Evolutionary conservation across 805 yeast genomes (phyloP), one percentile per base, ranked within the genome.

Genomic region (Ogataea ganodermae): DNA sequence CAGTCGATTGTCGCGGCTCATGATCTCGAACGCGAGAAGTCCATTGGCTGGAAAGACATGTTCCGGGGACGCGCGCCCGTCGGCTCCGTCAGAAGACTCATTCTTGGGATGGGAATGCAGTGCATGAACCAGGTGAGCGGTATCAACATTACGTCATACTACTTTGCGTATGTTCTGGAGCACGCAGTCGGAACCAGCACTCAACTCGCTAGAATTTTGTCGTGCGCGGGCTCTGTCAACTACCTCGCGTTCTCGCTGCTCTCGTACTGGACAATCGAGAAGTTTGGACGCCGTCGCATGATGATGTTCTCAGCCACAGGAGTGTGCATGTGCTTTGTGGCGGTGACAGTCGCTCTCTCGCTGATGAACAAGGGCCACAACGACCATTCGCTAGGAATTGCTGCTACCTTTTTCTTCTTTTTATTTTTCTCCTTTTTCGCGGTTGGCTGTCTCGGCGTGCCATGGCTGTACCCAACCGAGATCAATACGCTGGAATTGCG

Each of bases 281-380:
- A 61, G 43, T 59, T 68, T 51, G 79, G 79, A 49, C 67, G 79
- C 63, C 69, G 79, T 66, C 61, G 67, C 20, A 48, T 48, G 51
- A 48, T 50, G 62, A 73, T 48, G 65, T 72, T 63, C 56, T 73
- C 57, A 58, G 28, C 52, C n/a, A 53, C 75, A 74, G 61, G 73
- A 48, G 59, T 67, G 46, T 68, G 74, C 38, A 70, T 74, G 64
- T 68, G 73, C 55, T 62, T 76, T 47, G 74, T 75, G 45, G 79
- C 67, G 21, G 65, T 48, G 40, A 48, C 51, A 21, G 63, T 35
- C 56, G 60, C 51, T 49, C 63, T 18, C 47, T 52, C 45, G 51
- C 57, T 13, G 66, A 65, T 49, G 64, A 55, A 49, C 35, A 45
- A 26, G 35, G 59, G 44, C 54, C 55, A 16, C 31, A 61, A 65